phyloP scores from a whole-genome alignment of 2,329 filamentous ascomycete genomes.

The Aspergillus floridensis region DNA sequence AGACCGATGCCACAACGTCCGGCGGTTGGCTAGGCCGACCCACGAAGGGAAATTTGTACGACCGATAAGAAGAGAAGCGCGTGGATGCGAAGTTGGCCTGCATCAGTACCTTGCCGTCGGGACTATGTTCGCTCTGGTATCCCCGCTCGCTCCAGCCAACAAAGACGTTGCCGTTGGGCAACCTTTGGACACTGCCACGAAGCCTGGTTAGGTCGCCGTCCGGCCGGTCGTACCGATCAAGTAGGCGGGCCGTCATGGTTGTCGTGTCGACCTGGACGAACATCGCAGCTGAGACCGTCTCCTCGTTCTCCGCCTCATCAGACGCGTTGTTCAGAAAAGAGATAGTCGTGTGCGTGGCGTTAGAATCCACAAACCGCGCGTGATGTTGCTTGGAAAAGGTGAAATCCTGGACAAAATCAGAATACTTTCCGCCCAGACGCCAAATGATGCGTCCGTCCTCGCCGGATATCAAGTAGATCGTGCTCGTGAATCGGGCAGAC shows the following conservation, averaged over 20 bases:
- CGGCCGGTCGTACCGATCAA: constrained; percentile 34
- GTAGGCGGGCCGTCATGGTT: constrained; percentile 29
- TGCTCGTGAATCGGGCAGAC: constrained; percentile 39
- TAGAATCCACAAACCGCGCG: constrained; percentile 32
- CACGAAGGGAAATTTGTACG: constrained; percentile 40
- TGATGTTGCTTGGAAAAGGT: constrained; percentile 41
- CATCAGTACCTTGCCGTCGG: constrained; percentile 36
- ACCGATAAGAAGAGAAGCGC: constrained; percentile 41
- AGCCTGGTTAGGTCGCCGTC: constrained; percentile 34
- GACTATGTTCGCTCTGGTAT: constrained; percentile 36
- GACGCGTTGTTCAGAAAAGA: constrained; percentile 38
- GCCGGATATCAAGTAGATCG: constrained; percentile 41
- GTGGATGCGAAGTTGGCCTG: constrained; percentile 35
- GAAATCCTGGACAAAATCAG: constrained; percentile 34
- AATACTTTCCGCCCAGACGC: constrained; percentile 37
- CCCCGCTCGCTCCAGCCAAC: constrained; percentile 38
- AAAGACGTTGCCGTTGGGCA: constrained; percentile 39
- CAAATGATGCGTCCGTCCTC: constrained; percentile 38
- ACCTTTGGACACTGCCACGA: constrained; percentile 35
- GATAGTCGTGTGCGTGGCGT: constrained; percentile 30
- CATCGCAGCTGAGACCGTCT: constrained; percentile 31
- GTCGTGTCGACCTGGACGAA: constrained; percentile 31
- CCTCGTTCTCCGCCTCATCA: constrained; percentile 29
- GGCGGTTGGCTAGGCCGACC: constrained; percentile 35
- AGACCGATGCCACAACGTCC: constrained; percentile 32